Evolutionary conservation across 495 filamentous ascomycete species (phyloP), one percentile per base, ranked within the genome.

Genomic region (Eremomyces bilateralis): DNA sequence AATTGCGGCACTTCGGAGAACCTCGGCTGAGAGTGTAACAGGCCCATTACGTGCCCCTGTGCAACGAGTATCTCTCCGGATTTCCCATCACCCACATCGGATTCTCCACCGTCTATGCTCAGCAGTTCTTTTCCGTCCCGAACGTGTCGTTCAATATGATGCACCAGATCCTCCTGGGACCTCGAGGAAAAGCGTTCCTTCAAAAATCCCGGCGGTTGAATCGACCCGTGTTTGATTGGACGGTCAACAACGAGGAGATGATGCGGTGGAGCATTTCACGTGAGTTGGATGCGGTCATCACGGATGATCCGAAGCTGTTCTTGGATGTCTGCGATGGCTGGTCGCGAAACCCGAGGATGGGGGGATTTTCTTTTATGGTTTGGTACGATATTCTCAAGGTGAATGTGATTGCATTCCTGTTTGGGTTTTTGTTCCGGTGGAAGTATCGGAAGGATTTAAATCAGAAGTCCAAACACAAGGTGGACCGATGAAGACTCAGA

Each of bases 141-240:
- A 56, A 64, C 37, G 58, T 84, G 5, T 62, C 64, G 33, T 80
- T 90, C 59, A 91, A 85, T 56, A 62, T 90, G 46, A 49, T 78
- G 18, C 67, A 73, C 37, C 55, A 61, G 25, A 49, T 66, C 21
- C 60, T 92, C 29, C 63, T 80, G 32, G 65, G 71, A 0, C 73
- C 74, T 0, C 41, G 54, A 34, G 78, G 81, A 1, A 39, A 53
- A 5, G 52, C 50, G 1, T 88, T 93, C 55, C 36, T 80, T 10
- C 60, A 62, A 1, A 67, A 78, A 15, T 63, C 63, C 5, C 59
- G 59, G 29, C 49, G 52, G 35, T 52, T 57, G 4, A 57, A 59
- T 13, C 65, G 76, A 15, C 59, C 62, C 10, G 52, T 93, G 4
- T 76, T 69, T 45, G 58, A 68, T 1, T 95, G 84, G 84, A 93